These are phyloP conservation scores for Penicillium brasilianum DNA, from an alignment of 2,329 filamentous ascomycete genomes.

Conservation along the genomic window DNA sequence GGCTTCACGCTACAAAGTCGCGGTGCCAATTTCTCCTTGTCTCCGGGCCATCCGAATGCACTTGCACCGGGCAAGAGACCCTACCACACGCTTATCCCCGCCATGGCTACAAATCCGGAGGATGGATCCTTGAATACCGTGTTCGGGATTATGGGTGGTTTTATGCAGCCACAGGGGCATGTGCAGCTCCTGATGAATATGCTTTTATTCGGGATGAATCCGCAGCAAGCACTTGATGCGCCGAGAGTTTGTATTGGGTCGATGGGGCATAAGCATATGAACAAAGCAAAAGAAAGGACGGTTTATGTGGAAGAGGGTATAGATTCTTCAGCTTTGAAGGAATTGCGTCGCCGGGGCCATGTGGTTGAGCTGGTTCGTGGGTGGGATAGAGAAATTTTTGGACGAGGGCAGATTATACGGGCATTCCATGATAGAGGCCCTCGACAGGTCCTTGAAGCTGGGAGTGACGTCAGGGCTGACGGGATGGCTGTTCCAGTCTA, in stretches of 20 bases:
- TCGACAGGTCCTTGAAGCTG: background rate
- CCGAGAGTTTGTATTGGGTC: constrained; percentile 74
- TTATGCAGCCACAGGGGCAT: constrained; percentile 98
- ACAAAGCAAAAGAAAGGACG: background rate
- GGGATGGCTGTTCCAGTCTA: background rate
- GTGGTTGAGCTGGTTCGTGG: background rate
- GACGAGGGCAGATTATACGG: background rate
- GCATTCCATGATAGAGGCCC: background rate
- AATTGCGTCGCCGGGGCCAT: background rate
- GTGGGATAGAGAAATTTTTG: background rate
- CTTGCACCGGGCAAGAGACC: constrained; percentile 82
- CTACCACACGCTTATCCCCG: constrained; percentile 97
- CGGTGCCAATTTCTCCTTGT: constrained; percentile 79
- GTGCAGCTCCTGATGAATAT: constrained; percentile 90
- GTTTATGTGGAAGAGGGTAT: background rate
- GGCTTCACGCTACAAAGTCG: constrained; percentile 95
- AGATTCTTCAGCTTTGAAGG: background rate
- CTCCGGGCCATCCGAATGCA: constrained; percentile 73
- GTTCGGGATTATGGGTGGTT: constrained; percentile 95
- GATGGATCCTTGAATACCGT: constrained; percentile 76
- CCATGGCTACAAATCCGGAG: constrained; percentile 76
- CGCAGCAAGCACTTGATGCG: constrained; percentile 86
- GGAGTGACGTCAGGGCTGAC: background rate
- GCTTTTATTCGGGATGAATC: constrained; percentile 75
- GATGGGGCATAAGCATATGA: background rate